Percentiles rank a stretch among this genome's conserved stretches.
Conservation (phyloP, 495 filamentous ascomycete genomes). For the Neurospora sp. region DNA sequence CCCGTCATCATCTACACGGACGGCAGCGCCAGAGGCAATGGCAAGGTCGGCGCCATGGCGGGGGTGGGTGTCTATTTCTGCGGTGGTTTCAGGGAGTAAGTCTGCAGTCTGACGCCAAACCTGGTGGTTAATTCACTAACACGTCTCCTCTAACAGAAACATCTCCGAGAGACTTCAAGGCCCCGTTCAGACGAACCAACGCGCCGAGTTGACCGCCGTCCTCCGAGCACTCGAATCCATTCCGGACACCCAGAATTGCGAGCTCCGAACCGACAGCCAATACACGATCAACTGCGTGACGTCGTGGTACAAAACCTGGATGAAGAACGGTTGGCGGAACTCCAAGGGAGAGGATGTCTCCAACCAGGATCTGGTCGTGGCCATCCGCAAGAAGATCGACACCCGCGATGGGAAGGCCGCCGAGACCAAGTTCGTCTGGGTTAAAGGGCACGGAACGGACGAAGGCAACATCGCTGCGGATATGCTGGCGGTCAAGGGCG, state of each 20-base stretch:
- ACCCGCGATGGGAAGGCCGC: slow-evolving; percentile 51
- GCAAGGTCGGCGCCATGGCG: slow-evolving; percentile 56
- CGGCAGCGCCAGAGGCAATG: slow-evolving; percentile 74
- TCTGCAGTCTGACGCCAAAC: neutral
- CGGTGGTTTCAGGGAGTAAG: slow-evolving; percentile 54
- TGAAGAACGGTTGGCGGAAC: slow-evolving; percentile 69
- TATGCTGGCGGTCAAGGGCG: slow-evolving; percentile 57
- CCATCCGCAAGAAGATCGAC: slow-evolving; percentile 61
- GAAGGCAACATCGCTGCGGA: slow-evolving; percentile 75
- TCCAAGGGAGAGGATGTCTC: slow-evolving; percentile 59
- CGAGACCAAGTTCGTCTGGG: slow-evolving; percentile 68
- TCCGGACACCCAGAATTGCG: slow-evolving; percentile 39
- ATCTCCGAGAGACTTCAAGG: slow-evolving; percentile 74
- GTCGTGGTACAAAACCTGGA: slow-evolving; percentile 73
- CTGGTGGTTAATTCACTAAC: neutral
- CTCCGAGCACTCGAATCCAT: slow-evolving; percentile 71
- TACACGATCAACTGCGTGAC: slow-evolving; percentile 90
- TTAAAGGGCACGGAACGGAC: slow-evolving; percentile 68
- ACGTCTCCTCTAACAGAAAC: slow-evolving; percentile 38
- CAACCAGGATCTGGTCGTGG: slow-evolving; percentile 75
- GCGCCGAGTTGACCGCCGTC: slow-evolving; percentile 85
- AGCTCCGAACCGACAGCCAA: slow-evolving; percentile 72
- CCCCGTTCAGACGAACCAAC: slow-evolving; percentile 78
- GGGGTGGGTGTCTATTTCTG: slow-evolving; percentile 90
- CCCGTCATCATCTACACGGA: slow-evolving; percentile 75